Evolutionary conservation across 495 filamentous ascomycete species (phyloP).

Genomic region (Penicillium coprophilum): DNA sequence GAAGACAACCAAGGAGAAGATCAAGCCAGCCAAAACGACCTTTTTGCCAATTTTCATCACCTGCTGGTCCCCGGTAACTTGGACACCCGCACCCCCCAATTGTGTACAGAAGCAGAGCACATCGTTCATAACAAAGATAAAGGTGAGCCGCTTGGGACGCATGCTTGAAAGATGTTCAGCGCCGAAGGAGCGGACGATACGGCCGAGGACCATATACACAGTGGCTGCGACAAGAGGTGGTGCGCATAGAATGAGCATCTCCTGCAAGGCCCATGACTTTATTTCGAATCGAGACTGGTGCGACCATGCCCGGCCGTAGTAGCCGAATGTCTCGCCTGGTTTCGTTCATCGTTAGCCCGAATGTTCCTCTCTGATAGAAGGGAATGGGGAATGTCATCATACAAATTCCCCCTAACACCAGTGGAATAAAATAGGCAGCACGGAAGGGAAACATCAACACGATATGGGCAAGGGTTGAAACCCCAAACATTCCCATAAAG

Average conservation of each 20-base stretch:
- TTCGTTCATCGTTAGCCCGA: background rate
- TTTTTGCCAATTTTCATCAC: constrained; percentile 37
- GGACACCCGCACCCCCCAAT: constrained; percentile 42
- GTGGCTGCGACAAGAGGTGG: constrained; percentile 54
- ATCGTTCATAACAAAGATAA: constrained; percentile 42
- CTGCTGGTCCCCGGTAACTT: constrained; percentile 34
- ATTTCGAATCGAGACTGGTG: constrained; percentile 29
- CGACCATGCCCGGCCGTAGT: constrained; percentile 48
- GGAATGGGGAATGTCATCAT: constrained; percentile 25
- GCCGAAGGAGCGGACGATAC: constrained; percentile 49
- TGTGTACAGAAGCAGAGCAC: constrained; percentile 38
- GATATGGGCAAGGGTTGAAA: constrained; percentile 41
- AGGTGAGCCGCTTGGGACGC: constrained; percentile 27
- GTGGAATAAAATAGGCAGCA: constrained; percentile 56
- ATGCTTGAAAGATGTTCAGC: constrained; percentile 43
- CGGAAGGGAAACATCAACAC: constrained; percentile 43
- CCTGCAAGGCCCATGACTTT: constrained; percentile 40
- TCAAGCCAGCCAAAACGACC: constrained; percentile 33
- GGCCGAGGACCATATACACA: constrained; percentile 59
- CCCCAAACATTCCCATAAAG: constrained; percentile 50
- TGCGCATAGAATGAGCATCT: constrained; percentile 47
- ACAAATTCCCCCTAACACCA: constrained; percentile 59
- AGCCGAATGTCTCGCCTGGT: constrained; percentile 48
- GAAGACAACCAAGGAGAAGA: constrained; percentile 36
- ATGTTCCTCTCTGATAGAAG: background rate